These are phyloP conservation scores for Leccinum uliginosum DNA, from an alignment of 768 basidiomycete species.

Conservation along the genomic window DNA sequence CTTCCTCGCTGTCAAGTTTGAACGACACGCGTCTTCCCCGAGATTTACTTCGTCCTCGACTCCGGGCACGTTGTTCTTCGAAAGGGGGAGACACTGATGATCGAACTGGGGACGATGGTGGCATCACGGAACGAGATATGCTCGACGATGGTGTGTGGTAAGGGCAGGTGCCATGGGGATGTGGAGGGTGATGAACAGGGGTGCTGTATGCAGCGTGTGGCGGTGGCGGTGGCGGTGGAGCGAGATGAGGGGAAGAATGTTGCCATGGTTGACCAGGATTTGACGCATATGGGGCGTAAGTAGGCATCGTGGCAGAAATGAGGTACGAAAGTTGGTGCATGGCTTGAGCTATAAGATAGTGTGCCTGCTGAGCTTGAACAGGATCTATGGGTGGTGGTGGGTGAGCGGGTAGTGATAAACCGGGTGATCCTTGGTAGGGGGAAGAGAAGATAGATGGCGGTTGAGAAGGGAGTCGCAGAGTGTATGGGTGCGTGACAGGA, in stretches of 20 bases:
- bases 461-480: slow-evolving; percentile 18
- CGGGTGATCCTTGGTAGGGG: slow-evolving; percentile 12
- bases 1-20: slow-evolving; percentile 33
- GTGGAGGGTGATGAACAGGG: slow-evolving; percentile 11
- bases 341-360: slow-evolving; percentile 36
- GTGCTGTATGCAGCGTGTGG: slow-evolving; percentile 6
- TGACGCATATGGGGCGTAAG: slow-evolving; percentile 17
- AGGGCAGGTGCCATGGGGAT: slow-evolving; percentile 16
- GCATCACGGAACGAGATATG: slow-evolving; percentile 44
- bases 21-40: slow-evolving; percentile 58
- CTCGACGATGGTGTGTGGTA: slow-evolving; percentile 35
- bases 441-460: slow-evolving; percentile 13
- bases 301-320: slow-evolving; percentile 29
- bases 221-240: neutral
- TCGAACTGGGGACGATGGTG: slow-evolving; percentile 47
- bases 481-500: slow-evolving; percentile 21
- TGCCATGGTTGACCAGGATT: slow-evolving; percentile 24
- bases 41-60: slow-evolving; percentile 47
- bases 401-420: slow-evolving; percentile 25
- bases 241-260: neutral
- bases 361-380: slow-evolving; percentile 33
- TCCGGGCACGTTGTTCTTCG: slow-evolving; percentile 30
- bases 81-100: slow-evolving; percentile 36
- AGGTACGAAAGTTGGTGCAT: slow-evolving; percentile 40
- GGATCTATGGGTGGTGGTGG: slow-evolving; percentile 27